A percentile compares a stretch with the other conserved stretches of the same genome.
Conservation (phyloP, 2,329 filamentous ascomycete species). For the Lanzia echinophila region DNA sequence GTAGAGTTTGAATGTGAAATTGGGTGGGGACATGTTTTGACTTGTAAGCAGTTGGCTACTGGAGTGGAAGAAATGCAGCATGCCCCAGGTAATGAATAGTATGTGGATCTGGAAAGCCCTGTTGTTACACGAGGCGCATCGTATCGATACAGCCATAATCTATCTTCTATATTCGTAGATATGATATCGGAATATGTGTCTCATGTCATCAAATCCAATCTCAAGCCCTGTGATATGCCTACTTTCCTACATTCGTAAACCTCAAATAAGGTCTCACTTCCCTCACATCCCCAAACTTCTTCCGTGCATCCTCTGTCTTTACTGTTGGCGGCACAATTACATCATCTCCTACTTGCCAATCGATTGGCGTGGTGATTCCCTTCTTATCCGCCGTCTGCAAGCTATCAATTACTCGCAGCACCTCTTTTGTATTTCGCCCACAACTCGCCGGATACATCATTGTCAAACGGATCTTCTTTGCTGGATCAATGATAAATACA, state of each 20-base stretch:
- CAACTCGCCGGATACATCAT: conserved; percentile 86
- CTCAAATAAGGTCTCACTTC: conserved; percentile 10
- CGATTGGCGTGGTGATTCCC: conserved; percentile 76
- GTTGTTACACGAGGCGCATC: no score
- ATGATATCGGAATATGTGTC: no score
- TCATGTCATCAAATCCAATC: no score
- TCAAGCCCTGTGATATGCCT: no score
- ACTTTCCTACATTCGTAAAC: conserved; percentile 2
- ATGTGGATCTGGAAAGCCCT: no score
- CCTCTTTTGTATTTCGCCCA: conserved; percentile 70
- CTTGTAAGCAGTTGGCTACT: neutral
- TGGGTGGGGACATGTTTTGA: neutral
- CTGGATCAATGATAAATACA: conserved; percentile 87
- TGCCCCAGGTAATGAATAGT: no score
- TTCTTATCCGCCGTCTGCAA: conserved; percentile 62
- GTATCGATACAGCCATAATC: no score
- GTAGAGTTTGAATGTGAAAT: neutral
- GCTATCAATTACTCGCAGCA: conserved; percentile 62
- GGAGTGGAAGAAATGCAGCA: neutral
- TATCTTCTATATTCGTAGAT: no score
- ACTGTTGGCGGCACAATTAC: conserved; percentile 81
- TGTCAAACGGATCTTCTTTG: conserved; percentile 83
- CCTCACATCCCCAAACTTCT: conserved; percentile 71
- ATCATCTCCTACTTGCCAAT: conserved; percentile 81
- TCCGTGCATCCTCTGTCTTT: conserved; percentile 73